Conservation (phyloP, 139 green algal genomes). For the Parachlorella kessleri region DNA sequence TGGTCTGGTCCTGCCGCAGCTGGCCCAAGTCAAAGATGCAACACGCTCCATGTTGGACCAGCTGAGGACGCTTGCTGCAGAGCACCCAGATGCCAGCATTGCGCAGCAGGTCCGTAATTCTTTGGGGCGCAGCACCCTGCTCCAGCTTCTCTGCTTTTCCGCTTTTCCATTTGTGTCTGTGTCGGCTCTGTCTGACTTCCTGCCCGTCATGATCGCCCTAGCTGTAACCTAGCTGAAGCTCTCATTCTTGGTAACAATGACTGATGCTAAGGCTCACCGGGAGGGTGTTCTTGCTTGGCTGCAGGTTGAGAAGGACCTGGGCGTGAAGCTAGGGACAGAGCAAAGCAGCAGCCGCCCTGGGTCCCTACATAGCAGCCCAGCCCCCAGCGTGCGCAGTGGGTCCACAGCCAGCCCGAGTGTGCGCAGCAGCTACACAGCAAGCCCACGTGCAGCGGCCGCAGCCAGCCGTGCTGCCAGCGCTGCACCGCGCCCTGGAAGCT, state of each 20-base stretch:
- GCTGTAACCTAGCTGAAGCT: too few species aligned
- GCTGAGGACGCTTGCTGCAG: background rate
- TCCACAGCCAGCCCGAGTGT: background rate
- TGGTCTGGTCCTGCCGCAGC: background rate
- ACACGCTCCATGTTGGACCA: constrained; percentile 22
- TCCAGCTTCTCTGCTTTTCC: too few species aligned
- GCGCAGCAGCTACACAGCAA: background rate
- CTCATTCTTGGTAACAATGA: too few species aligned
- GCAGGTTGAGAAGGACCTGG: constrained; percentile 5
- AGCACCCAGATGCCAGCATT: constrained; percentile 6
- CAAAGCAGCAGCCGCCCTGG: background rate
- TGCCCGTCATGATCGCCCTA: too few species aligned
- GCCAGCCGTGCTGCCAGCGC: too few species aligned
- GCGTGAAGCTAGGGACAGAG: constrained; percentile 3
- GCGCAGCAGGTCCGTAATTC: background rate
- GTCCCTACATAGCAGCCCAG: background rate
- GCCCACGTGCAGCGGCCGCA: too few species aligned
- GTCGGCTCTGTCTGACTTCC: too few species aligned
- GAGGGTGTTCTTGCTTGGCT: too few species aligned
- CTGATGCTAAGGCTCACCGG: too few species aligned
- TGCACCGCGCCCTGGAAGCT: background rate
- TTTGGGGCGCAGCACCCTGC: too few species aligned
- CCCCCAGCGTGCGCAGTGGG: background rate
- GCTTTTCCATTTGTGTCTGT: too few species aligned
- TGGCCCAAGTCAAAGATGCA: constrained; percentile 7